Conservation (phyloP, 106 monocot genomes). For the Dioscorea dumetorum region DNA sequence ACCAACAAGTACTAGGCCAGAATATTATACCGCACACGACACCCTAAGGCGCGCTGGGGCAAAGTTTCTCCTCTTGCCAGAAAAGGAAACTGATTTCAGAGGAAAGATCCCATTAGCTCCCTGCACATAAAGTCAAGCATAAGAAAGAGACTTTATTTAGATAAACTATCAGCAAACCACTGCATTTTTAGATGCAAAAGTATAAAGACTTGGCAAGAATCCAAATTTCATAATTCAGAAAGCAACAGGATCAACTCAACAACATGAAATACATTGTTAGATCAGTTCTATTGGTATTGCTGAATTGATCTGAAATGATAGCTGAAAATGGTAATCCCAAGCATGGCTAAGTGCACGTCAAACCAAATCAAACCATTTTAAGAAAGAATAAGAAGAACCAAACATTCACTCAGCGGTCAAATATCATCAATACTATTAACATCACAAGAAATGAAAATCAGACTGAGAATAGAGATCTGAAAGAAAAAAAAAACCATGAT, state of each 20-base stretch:
- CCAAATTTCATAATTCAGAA: no score
- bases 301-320: background rate
- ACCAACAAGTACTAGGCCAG: background rate
- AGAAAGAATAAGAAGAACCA: no score
- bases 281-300: background rate
- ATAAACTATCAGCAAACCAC: background rate
- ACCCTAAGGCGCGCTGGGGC: conserved; percentile 7
- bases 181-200: background rate
- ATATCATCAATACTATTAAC: no score
- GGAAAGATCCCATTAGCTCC: conserved; percentile 10
- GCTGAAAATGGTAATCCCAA: background rate
- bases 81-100: conserved; percentile 31
- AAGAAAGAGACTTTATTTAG: background rate
- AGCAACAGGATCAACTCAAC: no score
- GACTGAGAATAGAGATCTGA: no score
- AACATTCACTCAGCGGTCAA: no score
- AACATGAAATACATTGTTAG: background rate
- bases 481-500: no score
- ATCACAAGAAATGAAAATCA: no score
- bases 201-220: background rate
- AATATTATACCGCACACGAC: conserved; percentile 32
- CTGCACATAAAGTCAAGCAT: conserved; percentile 15
- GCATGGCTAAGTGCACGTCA: no score
- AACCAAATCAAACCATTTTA: no score
- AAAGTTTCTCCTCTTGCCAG: conserved; percentile 18